Evolutionary conservation across 176 grass and related monocot species (phyloP).

Genomic region (Chloris gayana): DNA sequence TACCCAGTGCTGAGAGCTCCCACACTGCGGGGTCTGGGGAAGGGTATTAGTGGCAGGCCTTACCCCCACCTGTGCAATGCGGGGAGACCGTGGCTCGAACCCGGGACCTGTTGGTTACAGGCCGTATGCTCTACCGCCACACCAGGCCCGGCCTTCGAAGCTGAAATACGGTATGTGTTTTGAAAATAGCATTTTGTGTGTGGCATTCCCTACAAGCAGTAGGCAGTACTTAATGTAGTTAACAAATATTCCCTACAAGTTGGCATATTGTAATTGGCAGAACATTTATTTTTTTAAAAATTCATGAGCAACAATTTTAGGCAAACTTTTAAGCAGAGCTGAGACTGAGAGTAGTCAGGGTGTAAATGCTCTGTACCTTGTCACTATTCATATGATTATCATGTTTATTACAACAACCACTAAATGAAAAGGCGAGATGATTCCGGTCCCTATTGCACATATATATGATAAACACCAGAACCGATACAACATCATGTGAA

Average conservation of each 20-base stretch:
- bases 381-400: conserved; percentile 30
- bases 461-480: neutral
- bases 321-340: conserved; percentile 8
- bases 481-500: neutral
- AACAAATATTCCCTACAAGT: neutral
- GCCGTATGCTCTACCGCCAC: no score
- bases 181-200: no score
- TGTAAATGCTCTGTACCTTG: conserved; percentile 28
- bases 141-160: no score
- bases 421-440: conserved; percentile 9
- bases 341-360: conserved; percentile 1
- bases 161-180: no score
- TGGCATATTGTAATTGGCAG: neutral
- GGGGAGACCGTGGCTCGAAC: no score
- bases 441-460: conserved; percentile 17
- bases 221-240: no score
- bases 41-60: no score
- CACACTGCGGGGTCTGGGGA: no score
- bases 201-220: no score
- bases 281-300: conserved; percentile 10
- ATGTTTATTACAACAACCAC: neutral
- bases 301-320: neutral
- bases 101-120: no score
- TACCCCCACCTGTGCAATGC: no score
- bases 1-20: no score